A percentile compares a stretch with the other conserved stretches of the same genome.
Conservation (phyloP, 208 protist species). For the Trypanosoma melophagium region DNA sequence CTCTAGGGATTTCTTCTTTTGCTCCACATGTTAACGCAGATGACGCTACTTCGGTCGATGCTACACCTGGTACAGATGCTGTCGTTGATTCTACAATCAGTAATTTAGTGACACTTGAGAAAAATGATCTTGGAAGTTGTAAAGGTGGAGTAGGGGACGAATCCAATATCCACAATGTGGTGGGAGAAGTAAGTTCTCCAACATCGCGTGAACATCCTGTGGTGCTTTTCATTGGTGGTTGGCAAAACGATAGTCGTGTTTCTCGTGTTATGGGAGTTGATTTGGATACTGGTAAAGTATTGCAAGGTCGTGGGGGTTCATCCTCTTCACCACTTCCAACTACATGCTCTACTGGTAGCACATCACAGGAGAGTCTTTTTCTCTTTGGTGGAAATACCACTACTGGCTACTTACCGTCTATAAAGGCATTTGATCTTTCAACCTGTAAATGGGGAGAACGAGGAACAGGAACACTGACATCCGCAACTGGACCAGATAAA, state of each 20-base stretch:
- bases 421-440: constrained; percentile 34
- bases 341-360: constrained; percentile 46
- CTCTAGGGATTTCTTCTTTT: not conserved
- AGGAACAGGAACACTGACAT: not conserved
- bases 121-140: no score
- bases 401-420: constrained; percentile 30
- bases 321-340: constrained; percentile 15
- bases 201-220: constrained; percentile 16
- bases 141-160: no score
- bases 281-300: constrained; percentile 4
- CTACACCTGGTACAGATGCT: no score
- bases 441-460: constrained; percentile 17
- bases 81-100: no score
- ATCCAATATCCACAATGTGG: no score
- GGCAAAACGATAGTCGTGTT: constrained; percentile 41
- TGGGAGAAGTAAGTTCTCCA: no score
- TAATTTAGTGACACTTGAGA: no score
- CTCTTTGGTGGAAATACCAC: constrained; percentile 64
- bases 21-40: not conserved
- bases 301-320: constrained; percentile 13
- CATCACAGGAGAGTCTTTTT: constrained; percentile 35
- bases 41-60: no score
- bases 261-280: constrained; percentile 32
- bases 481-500: not conserved
- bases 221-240: constrained; percentile 61